Percentiles rank a stretch among this genome's conserved stretches.
phyloP scores from a whole-genome alignment of 345 rosid species.

The Balakata baccata region DNA sequence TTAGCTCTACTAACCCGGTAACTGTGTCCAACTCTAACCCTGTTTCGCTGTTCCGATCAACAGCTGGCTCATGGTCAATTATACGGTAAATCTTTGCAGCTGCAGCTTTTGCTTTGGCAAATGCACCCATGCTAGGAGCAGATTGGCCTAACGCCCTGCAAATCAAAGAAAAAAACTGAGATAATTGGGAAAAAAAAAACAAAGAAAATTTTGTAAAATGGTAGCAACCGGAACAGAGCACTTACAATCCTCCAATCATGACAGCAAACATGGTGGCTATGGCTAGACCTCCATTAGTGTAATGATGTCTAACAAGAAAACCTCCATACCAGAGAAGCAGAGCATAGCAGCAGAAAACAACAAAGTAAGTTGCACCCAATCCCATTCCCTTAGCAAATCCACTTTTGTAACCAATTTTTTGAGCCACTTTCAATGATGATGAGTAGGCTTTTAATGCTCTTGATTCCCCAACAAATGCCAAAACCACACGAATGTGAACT shows the following conservation, averaged over 20 bases:
- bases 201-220: background rate
- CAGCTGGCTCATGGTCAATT: constrained; percentile 74
- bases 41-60: constrained; percentile 59
- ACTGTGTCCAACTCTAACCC: constrained; percentile 68
- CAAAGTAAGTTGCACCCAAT: constrained; percentile 91
- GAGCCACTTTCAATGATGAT: constrained; percentile 67
- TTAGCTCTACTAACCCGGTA: constrained; percentile 74
- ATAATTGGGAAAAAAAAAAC: background rate
- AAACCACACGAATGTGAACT: constrained; percentile 82
- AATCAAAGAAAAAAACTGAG: constrained; percentile 9
- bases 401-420: constrained; percentile 75
- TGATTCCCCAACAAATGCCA: constrained; percentile 87
- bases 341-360: constrained; percentile 90
- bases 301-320: constrained; percentile 81
- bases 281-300: constrained; percentile 91
- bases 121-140: constrained; percentile 90
- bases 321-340: constrained; percentile 98
- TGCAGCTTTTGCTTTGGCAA: constrained; percentile 88
- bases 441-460: constrained; percentile 78
- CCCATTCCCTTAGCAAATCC: constrained; percentile 94
- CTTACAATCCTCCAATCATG: constrained; percentile 97
- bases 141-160: constrained; percentile 85
- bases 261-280: constrained; percentile 96
- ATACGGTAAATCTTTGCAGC: constrained; percentile 85
- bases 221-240: constrained; percentile 7